A percentile compares a stretch with the other conserved stretches of the same genome.
phyloP scores from a whole-genome alignment of 176 grass and related monocot genomes.

The Pontederia paniculata region DNA sequence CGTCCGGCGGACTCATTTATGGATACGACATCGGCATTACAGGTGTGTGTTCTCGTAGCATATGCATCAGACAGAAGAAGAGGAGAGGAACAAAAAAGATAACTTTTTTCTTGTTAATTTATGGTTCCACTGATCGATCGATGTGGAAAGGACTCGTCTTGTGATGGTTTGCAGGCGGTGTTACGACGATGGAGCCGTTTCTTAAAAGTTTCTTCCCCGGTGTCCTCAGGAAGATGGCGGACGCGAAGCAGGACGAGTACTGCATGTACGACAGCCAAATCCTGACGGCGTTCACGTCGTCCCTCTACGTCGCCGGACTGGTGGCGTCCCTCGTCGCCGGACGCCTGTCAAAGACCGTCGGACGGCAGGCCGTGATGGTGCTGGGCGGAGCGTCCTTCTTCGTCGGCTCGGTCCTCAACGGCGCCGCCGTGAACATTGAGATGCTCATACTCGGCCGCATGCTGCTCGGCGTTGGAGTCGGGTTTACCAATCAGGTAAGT shows the following conservation, averaged over 20 bases:
- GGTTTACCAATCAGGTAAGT: conserved; percentile 87
- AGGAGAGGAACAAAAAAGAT: too few species aligned
- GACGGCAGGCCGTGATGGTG: conserved; percentile 53
- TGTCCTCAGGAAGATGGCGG: conserved; percentile 34
- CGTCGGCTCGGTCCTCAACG: conserved; percentile 44
- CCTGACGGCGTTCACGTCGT: conserved; percentile 74
- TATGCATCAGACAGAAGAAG: background rate
- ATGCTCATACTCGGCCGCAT: conserved; percentile 81
- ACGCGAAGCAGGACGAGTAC: conserved; percentile 34
- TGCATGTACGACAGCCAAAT: conserved; percentile 67
- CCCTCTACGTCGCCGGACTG: conserved; percentile 62
- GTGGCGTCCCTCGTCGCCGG: conserved; percentile 41
- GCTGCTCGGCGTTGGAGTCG: conserved; percentile 68
- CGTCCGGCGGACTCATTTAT: conserved; percentile 82
- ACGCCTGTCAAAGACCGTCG: conserved; percentile 41
- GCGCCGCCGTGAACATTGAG: conserved; percentile 45
- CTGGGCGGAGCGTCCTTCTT: conserved; percentile 58
- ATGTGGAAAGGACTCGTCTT: too few species aligned
- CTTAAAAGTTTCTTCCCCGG: conserved; percentile 47
- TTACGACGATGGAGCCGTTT: conserved; percentile 69
- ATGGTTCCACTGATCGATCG: too few species aligned
- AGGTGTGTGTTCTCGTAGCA: conserved; percentile 19
- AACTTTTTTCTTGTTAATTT: background rate
- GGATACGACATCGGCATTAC: conserved; percentile 88
- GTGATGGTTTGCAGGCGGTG: conserved; percentile 24